phyloP scores from a whole-genome alignment of 129 eudicot genomes.

The Flaveria trinervia region DNA sequence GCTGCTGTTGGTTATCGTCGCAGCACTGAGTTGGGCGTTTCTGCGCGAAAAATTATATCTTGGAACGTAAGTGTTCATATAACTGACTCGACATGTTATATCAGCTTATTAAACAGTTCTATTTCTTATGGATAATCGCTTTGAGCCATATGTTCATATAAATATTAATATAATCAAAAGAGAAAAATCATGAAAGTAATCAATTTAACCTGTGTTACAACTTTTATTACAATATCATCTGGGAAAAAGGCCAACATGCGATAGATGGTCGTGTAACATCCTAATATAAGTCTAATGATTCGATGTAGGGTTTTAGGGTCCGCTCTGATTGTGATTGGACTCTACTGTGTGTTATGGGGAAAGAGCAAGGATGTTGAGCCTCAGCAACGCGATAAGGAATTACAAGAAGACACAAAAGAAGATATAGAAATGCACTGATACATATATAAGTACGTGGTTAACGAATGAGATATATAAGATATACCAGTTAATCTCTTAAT shows the following conservation, averaged over 20 bases:
- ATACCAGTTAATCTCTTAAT: not conserved
- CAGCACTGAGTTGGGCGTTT: conserved; percentile 74
- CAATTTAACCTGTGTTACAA: too few species aligned
- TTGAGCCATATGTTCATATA: not conserved
- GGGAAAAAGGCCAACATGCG: too few species aligned
- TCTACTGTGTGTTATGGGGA: conserved; percentile 80
- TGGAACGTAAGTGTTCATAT: conserved; percentile 71
- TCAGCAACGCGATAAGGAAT: not conserved
- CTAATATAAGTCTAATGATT: not conserved
- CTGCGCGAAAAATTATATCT: conserved; percentile 63
- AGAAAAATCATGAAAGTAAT: too few species aligned
- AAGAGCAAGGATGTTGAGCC: conserved; percentile 49
- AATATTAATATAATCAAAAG: too few species aligned
- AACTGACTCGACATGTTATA: not conserved
- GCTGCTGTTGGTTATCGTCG: conserved; percentile 62
- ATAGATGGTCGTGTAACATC: not conserved
- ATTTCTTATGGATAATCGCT: too few species aligned
- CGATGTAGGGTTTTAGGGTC: conserved; percentile 59
- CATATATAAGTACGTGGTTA: not conserved
- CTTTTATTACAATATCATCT: too few species aligned
- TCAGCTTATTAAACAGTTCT: not conserved
- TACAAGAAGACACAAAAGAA: not conserved
- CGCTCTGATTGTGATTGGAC: conserved; percentile 59
- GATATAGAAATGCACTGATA: conserved; percentile 9
- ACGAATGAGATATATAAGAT: not conserved